Base-by-base conservation (phyloP, 805 yeast species). In the Candida incommunis region DNA sequence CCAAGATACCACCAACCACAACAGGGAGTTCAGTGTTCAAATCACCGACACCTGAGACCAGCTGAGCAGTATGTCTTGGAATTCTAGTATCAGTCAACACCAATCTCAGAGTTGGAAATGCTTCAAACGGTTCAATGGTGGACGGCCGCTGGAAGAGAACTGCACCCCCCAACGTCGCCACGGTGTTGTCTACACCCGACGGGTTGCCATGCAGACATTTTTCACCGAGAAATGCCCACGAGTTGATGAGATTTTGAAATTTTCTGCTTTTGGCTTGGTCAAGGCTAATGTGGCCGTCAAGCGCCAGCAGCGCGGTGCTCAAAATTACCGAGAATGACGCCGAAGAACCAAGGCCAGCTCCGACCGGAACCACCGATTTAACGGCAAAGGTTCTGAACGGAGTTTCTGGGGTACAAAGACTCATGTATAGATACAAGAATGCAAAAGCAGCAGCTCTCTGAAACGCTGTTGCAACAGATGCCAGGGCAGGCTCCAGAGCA, bases 201-300 rank as follows among this genome's bases (percentile, higher is more conserved):
- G 98, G 98, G 54, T 83, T 87, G 1, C 97, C 97, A 59, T 90
- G 97, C 53, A 88, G 83, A 59, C 96, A 86, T 59, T 81, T 82
- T 61, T 92, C 98, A 31, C 96, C 97, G 67, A 90, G 70, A 51
- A 82, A 82, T 1, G 97, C 79, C 95, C 95, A 88, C 4, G 69
- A 64, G 51, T 90, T 90, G 48, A 92, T 78, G 50, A 78, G 73
- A 31, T 11, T n/a, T 67, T 62, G 22, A 78, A 69, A 44, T 72
- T 79, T 1, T 13, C 7, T 7, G 66, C 52, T 18, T 31, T 31
- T 16, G 5, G 7, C 18, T 11, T 62, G 57, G 1, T 54, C 48
- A 2, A 53, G 58, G 21, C 65, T 46, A 16, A 82, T 65, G 50
- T 74, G 78, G 2, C 74, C 74, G 0, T 84, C 82, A 21, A 80